A percentile compares a stretch with the other conserved stretches of the same genome.
Evolutionary conservation across 2,329 filamentous ascomycete species (phyloP).

Genomic region (Arthroderma sp.): DNA sequence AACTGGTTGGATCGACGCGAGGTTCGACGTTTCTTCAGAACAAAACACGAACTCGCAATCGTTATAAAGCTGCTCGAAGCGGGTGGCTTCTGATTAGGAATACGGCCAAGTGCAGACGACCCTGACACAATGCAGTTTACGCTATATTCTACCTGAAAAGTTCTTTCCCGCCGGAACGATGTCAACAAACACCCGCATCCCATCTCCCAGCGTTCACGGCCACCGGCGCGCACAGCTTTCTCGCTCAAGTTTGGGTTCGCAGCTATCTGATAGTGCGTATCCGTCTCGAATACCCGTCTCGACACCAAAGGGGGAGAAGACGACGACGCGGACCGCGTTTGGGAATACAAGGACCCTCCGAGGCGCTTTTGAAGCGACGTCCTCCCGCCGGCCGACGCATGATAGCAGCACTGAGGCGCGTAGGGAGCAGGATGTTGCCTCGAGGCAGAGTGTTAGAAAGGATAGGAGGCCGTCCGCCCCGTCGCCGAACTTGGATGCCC

Average conservation of each 20-base stretch:
- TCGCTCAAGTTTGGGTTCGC: constrained; percentile 16
- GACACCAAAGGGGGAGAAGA: constrained; percentile 14
- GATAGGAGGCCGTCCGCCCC: constrained; percentile 14
- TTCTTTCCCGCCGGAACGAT: constrained; percentile 14
- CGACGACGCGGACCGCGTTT: constrained; percentile 16
- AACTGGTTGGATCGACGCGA: constrained; percentile 2
- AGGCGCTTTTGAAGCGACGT: constrained; percentile 26
- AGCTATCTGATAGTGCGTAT: constrained; percentile 17
- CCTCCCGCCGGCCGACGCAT: constrained; percentile 13
- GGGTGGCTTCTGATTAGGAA: too few species aligned
- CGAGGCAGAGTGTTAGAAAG: constrained; percentile 10
- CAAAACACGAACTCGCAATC: too few species aligned
- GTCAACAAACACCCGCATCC: constrained; percentile 20
- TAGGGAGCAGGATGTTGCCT: constrained; percentile 15
- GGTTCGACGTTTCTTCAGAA: neutral
- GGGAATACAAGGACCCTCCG: constrained; percentile 26
- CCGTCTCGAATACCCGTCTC: constrained; percentile 18
- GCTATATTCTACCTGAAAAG: neutral
- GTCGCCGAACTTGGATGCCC: constrained; percentile 21
- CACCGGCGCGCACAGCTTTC: constrained; percentile 12
- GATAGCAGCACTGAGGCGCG: constrained; percentile 13
- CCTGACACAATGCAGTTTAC: neutral
- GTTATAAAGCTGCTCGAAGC: too few species aligned
- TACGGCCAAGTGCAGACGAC: too few species aligned
- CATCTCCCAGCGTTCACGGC: constrained; percentile 15